Evolutionary conservation across 192 early-diverging fungal species (phyloP).

Genomic region (Pilobolus umbonatus): DNA sequence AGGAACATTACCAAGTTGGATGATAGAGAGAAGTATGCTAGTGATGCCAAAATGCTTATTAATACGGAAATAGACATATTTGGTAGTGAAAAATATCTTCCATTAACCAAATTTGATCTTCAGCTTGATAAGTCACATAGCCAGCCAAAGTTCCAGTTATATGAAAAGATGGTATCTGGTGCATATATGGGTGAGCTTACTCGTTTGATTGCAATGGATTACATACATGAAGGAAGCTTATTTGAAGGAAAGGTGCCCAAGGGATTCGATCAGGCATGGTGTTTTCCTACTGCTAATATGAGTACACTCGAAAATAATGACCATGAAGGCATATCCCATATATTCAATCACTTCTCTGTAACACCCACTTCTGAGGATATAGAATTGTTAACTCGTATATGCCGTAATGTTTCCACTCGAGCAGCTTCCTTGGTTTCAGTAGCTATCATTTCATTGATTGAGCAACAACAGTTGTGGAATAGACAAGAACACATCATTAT

Average conservation of each 20-base stretch:
- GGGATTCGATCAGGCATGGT: slow-evolving; percentile 55
- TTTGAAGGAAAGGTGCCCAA: slow-evolving; percentile 62
- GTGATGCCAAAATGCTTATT: slow-evolving; percentile 79
- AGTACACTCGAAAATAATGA: slow-evolving; percentile 34
- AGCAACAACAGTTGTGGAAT: slow-evolving; percentile 26
- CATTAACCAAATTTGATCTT: slow-evolving; percentile 82
- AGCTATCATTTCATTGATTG: slow-evolving; percentile 55
- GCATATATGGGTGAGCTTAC: slow-evolving; percentile 91
- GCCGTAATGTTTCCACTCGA: slow-evolving; percentile 75
- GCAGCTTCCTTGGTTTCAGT: slow-evolving; percentile 76
- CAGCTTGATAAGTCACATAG: slow-evolving; percentile 72
- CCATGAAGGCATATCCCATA: slow-evolving; percentile 44
- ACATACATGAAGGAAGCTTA: slow-evolving; percentile 72
- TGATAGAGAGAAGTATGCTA: slow-evolving; percentile 37
- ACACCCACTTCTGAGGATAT: slow-evolving; percentile 62
- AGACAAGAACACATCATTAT: slow-evolving; percentile 56
- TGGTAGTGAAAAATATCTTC: slow-evolving; percentile 70
- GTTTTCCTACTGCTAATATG: slow-evolving; percentile 45
- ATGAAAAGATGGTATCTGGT: slow-evolving; percentile 97
- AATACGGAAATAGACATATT: slow-evolving; percentile 96
- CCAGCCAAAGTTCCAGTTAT: slow-evolving; percentile 81
- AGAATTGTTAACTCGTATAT: slow-evolving; percentile 64
- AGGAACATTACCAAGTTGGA: slow-evolving; percentile 72
- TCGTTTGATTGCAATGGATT: slow-evolving; percentile 74
- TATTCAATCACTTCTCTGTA: slow-evolving; percentile 49